Percentiles rank a stretch among this genome's conserved stretches.
phyloP scores from a whole-genome alignment of 2,329 filamentous ascomycete genomes.

The Chaetomium sp. region DNA sequence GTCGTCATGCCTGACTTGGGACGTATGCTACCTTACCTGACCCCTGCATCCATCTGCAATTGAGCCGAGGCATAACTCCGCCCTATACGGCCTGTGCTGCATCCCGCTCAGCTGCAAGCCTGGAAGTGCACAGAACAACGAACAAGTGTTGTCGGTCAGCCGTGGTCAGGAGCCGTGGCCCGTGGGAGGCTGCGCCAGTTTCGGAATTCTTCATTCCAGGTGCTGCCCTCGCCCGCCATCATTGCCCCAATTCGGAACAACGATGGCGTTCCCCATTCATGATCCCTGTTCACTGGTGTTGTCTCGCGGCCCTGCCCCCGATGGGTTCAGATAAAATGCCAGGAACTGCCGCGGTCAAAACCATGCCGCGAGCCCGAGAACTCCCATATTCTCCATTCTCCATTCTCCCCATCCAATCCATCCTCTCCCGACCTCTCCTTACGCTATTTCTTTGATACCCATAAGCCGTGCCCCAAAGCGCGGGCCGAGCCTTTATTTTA shows the following conservation, averaged over 20 bases:
- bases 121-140: not conserved
- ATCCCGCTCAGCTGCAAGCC: slow-evolving; percentile 1
- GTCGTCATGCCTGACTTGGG: not conserved
- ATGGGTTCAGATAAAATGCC: slow-evolving; percentile 4
- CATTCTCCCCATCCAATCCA: not conserved
- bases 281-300: slow-evolving; percentile 20
- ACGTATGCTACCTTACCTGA: not conserved
- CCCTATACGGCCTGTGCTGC: not conserved
- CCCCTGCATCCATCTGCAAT: not conserved
- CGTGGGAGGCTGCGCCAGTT: not conserved
- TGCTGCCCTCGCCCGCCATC: not conserved
- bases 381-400: not conserved
- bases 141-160: not conserved
- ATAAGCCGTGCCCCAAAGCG: not conserved
- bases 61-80: slow-evolving; percentile 16
- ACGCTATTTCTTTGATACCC: not conserved
- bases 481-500: not conserved
- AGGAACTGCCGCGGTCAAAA: slow-evolving; percentile 13
- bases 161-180: not conserved
- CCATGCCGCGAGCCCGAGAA: no score
- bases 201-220: slow-evolving; percentile 1
- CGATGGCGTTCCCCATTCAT: slow-evolving; percentile 6
- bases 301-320: slow-evolving; percentile 15
- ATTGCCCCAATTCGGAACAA: slow-evolving; percentile 12
- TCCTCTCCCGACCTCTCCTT: not conserved